A percentile compares a stretch with the other conserved stretches of the same genome.
These are phyloP conservation scores for Ophiostoma triangulosporum DNA, from an alignment of 2,329 filamentous ascomycete genomes.

Conservation along the genomic window DNA sequence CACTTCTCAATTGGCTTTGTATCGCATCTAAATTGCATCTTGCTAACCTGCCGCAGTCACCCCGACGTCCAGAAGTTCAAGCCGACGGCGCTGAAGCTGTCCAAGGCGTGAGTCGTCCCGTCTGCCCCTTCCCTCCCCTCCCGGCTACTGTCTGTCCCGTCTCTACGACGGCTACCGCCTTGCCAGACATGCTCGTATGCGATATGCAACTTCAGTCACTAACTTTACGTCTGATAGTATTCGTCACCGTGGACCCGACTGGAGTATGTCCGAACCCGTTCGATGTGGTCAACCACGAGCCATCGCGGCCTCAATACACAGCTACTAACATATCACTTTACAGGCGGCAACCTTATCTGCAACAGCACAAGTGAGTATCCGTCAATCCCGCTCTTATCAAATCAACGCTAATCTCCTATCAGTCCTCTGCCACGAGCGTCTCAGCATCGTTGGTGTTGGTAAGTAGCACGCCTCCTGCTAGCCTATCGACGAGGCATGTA, in stretches of 20 bases:
- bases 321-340: slow-evolving; percentile 11
- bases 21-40: not conserved
- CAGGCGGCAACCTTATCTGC: slow-evolving; percentile 76
- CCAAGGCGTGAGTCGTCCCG: slow-evolving; percentile 63
- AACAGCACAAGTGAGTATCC: slow-evolving; percentile 72
- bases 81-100: slow-evolving; percentile 81
- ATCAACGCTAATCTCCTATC: too few species aligned
- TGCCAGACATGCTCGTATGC: slow-evolving; percentile 13
- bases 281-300: not conserved
- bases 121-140: not conserved
- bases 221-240: slow-evolving; percentile 41
- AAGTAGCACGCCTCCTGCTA: slow-evolving; percentile 24
- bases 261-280: slow-evolving; percentile 47
- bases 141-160: not conserved
- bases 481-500: slow-evolving; percentile 10
- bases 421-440: slow-evolving; percentile 93
- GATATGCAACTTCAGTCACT: slow-evolving; percentile 2
- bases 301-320: not conserved
- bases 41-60: slow-evolving; percentile 39
- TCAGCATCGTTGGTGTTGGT: slow-evolving; percentile 96
- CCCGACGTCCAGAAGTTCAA: slow-evolving; percentile 95
- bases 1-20: not conserved
- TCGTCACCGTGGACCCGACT: slow-evolving; percentile 94
- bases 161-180: too few species aligned
- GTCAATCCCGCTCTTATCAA: not conserved